Evolutionary conservation across 805 yeast species (phyloP).

Genomic region (Barnettozyma sucrosica): DNA sequence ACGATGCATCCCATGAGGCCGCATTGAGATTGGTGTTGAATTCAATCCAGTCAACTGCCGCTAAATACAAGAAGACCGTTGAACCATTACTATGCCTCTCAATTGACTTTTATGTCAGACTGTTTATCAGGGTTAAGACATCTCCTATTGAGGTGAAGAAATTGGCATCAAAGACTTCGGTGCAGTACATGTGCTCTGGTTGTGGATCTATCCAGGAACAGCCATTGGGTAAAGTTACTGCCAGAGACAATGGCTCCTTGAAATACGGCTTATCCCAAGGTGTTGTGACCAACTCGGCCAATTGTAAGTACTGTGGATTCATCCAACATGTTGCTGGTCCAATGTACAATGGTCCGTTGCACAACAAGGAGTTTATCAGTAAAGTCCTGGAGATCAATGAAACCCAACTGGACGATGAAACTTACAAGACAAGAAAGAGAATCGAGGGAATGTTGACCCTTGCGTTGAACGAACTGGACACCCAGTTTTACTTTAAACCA

Average conservation of each 20-base stretch:
- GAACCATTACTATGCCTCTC: slow-evolving; percentile 84
- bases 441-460: slow-evolving; percentile 89
- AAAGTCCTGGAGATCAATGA: slow-evolving; percentile 52
- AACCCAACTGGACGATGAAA: slow-evolving; percentile 41
- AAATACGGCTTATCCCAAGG: slow-evolving; percentile 65
- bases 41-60: slow-evolving; percentile 76
- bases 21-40: slow-evolving; percentile 82
- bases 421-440: slow-evolving; percentile 76
- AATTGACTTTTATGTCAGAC: slow-evolving; percentile 88
- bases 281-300: slow-evolving; percentile 45
- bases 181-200: slow-evolving; percentile 79
- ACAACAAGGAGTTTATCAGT: slow-evolving; percentile 60
- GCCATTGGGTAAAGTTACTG: slow-evolving; percentile 60
- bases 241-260: slow-evolving; percentile 34
- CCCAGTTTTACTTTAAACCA: slow-evolving; percentile 81
- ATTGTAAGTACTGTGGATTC: slow-evolving; percentile 66
- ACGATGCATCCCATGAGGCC: slow-evolving; percentile 85
- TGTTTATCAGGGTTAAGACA: slow-evolving; percentile 71
- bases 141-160: slow-evolving; percentile 81
- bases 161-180: slow-evolving; percentile 69
- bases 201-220: slow-evolving; percentile 73
- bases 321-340: slow-evolving; percentile 87
- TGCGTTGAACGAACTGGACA: slow-evolving; percentile 65
- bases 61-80: slow-evolving; percentile 78
- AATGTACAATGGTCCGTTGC: slow-evolving; percentile 87